A percentile compares a stretch with the other conserved stretches of the same genome.
Conservation (phyloP, 179 eudicot species). For the Amaranthus tricolor region DNA sequence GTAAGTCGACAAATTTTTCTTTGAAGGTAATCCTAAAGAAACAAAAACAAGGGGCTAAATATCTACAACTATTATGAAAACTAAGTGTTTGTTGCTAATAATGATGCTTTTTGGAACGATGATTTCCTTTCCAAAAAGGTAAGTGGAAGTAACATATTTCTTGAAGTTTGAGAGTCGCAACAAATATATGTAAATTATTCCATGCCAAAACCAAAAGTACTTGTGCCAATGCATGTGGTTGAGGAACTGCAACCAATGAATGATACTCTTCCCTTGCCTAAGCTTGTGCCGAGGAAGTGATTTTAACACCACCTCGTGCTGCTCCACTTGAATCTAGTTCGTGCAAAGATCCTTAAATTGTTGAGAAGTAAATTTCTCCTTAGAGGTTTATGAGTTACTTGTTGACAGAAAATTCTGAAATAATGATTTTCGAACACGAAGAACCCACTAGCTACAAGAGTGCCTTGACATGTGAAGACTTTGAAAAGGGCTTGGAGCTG, state of each 20-base stretch:
- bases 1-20: not conserved
- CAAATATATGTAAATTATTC: not conserved
- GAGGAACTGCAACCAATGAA: not conserved
- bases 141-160: not conserved
- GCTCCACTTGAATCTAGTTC: not conserved
- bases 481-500: too few species aligned
- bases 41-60: not conserved
- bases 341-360: not conserved
- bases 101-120: not conserved
- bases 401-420: too few species aligned
- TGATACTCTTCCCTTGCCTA: not conserved
- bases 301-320: not conserved
- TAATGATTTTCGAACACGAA: too few species aligned
- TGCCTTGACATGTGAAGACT: too few species aligned
- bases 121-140: not conserved
- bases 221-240: not conserved
- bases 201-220: not conserved
- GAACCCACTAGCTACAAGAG: too few species aligned
- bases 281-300: not conserved
- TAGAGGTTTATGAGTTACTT: too few species aligned
- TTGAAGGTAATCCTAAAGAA: not conserved
- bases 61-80: not conserved
- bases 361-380: too few species aligned
- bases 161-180: not conserved
- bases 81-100: not conserved